Evolutionary conservation across 495 filamentous ascomycete genomes (phyloP), one percentile per base, ranked within the genome.

Genomic region (Neurospora sp.): DNA sequence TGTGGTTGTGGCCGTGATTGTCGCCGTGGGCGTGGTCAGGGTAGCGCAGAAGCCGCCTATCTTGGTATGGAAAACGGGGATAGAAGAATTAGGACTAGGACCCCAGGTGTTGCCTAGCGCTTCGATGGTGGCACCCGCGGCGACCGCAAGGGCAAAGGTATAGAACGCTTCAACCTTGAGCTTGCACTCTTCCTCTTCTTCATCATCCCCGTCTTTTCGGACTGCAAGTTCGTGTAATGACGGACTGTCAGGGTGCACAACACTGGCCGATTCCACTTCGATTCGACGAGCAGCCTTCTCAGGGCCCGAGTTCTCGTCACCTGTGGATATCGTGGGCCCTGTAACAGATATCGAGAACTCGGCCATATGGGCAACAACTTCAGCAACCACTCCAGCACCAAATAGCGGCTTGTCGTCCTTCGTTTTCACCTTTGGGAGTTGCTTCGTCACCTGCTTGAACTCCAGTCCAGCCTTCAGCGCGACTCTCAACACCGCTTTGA

Each of bases 61-160:
- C 1, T 84, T 87, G 4, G 86, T 89, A 77, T 86, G 86, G 74
- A 83, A 90, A 71, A 90, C 79, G 0, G 86, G 85, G 23, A 84
- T 82, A 7, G 82, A 82, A 0, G 84, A 86, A 40, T 80, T 78
- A 7, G 84, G 80, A 10, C 78, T 71, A 3, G 85, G 86, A 7
- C 87, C 87, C 86, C 86, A 90, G 9, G 82, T 84, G 27, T 86
- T 75, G 12, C 27, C 27, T 7, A 31, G 35, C 20, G 62, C 4
- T 48, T 27, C 82, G 6, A 88, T 72, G 0, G 85, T 85, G 4
- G 86, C 87, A 18, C 87, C 88, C 39, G 85, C 88, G 16, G 77
- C 81, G 20, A 85, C 87, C 40, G 86, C 87, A 1, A 89, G 69
- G 18, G 81, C 85, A 40, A 88, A 71, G 1, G 84, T 81, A 75